Conservation (phyloP, 768 basidiomycete species). For the Xerocomus potaroensis region DNA sequence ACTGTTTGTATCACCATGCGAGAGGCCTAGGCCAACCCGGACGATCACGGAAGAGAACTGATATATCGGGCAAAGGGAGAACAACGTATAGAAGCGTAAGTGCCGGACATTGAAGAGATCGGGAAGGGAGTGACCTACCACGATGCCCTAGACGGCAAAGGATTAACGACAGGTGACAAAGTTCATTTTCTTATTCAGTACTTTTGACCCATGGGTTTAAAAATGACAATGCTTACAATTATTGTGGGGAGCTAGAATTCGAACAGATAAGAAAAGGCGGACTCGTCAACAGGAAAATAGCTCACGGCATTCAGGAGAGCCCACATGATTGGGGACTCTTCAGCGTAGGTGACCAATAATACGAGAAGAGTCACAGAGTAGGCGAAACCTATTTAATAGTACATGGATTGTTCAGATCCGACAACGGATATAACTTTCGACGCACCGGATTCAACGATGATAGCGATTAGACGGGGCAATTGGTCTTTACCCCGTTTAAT, state of each 20-base stretch:
- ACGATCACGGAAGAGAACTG: slow-evolving; percentile 25
- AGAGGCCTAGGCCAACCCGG: slow-evolving; percentile 18
- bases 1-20: slow-evolving; percentile 5
- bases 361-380: slow-evolving; percentile 7
- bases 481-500: not conserved
- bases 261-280: not conserved
- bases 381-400: not conserved
- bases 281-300: not conserved
- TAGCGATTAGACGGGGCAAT: not conserved
- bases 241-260: slow-evolving; percentile 9
- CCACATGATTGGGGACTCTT: not conserved
- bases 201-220: too few species aligned
- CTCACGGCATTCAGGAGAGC: slow-evolving; percentile 15
- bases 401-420: not conserved
- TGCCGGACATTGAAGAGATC: too few species aligned
- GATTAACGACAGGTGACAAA: too few species aligned
- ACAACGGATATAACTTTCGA: not conserved
- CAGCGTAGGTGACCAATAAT: slow-evolving; percentile 10
- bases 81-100: too few species aligned
- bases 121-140: too few species aligned
- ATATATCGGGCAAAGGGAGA: not conserved
- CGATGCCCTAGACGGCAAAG: slow-evolving; percentile 8
- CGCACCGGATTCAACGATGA: slow-evolving; percentile 2
- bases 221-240: slow-evolving; percentile 12
- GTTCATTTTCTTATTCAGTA: too few species aligned